phyloP scores from a whole-genome alignment of 805 yeast species.

The Saccharomycopsis sp. region DNA sequence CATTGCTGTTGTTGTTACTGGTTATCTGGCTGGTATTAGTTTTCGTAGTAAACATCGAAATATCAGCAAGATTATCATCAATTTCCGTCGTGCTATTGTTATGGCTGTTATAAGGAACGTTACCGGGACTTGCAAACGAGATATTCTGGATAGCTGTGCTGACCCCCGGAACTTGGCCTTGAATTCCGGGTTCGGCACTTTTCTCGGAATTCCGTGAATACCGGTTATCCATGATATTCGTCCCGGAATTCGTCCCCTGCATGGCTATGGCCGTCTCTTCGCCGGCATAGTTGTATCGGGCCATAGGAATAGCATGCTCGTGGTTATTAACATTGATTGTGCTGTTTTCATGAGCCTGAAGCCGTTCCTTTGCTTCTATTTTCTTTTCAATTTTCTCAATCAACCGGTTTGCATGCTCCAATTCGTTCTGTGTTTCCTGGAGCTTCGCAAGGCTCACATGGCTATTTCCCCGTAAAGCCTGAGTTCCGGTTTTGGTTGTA shows the following conservation, averaged over 20 bases:
- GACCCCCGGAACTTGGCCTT: no score
- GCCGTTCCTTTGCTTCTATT: conserved; percentile 12
- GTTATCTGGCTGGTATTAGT: conserved; percentile 19
- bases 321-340: conserved; percentile 2
- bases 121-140: background rate
- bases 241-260: no score
- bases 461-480: conserved; percentile 9
- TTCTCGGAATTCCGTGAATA: no score
- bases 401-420: conserved; percentile 8
- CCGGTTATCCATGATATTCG: no score
- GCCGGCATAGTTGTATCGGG: background rate
- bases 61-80: background rate
- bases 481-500: conserved; percentile 3
- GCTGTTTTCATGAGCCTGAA: conserved; percentile 13
- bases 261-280: background rate
- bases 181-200: no score
- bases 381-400: conserved; percentile 11
- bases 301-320: no score
- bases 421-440: conserved; percentile 13
- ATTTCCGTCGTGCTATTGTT: background rate
- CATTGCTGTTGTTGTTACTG: conserved; percentile 4
- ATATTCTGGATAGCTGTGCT: background rate
- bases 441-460: background rate
- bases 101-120: background rate
- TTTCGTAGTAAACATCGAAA: background rate